These are phyloP conservation scores for Penicillium thymicola DNA, from an alignment of 2,329 filamentous ascomycete genomes.

Conservation along the genomic window DNA sequence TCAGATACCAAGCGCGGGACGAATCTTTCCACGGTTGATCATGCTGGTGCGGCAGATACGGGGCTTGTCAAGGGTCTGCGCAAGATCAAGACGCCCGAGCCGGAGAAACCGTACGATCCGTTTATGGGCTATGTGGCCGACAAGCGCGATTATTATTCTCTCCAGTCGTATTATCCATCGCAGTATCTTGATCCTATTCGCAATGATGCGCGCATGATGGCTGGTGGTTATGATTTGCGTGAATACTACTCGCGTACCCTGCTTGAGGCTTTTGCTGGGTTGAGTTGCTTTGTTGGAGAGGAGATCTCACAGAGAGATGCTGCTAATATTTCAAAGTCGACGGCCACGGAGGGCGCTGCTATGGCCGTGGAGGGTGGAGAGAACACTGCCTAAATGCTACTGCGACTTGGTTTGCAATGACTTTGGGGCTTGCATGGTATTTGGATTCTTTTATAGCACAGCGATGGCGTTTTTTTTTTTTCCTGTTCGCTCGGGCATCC, in stretches of 20 bases:
- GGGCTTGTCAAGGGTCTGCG: slow-evolving; percentile 76
- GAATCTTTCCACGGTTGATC: slow-evolving; percentile 17
- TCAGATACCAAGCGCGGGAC: slow-evolving; percentile 31
- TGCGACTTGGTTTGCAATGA: neutral
- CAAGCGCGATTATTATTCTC: slow-evolving; percentile 64
- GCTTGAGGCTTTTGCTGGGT: slow-evolving; percentile 83
- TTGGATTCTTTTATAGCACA: slow-evolving; percentile 1
- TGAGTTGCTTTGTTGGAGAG: slow-evolving; percentile 83
- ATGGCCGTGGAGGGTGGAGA: slow-evolving; percentile 23
- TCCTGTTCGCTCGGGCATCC: neutral
- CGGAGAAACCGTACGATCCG: slow-evolving; percentile 79
- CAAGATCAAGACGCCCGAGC: slow-evolving; percentile 57
- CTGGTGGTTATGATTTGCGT: slow-evolving; percentile 76
- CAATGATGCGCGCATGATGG: slow-evolving; percentile 63
- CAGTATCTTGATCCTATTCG: slow-evolving; percentile 67
- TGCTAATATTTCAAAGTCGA: slow-evolving; percentile 19
- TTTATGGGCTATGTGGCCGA: slow-evolving; percentile 69
- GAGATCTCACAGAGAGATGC: slow-evolving; percentile 50
- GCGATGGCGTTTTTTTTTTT: slow-evolving; percentile 10
- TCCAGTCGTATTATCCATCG: slow-evolving; percentile 70
- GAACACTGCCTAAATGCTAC: neutral
- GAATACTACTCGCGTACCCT: slow-evolving; percentile 81
- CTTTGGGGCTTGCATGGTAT: neutral
- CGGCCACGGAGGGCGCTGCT: slow-evolving; percentile 30
- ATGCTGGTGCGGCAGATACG: slow-evolving; percentile 26